Conservation (phyloP, 2,329 filamentous ascomycete species). For the Pestalotiopsis fici region DNA sequence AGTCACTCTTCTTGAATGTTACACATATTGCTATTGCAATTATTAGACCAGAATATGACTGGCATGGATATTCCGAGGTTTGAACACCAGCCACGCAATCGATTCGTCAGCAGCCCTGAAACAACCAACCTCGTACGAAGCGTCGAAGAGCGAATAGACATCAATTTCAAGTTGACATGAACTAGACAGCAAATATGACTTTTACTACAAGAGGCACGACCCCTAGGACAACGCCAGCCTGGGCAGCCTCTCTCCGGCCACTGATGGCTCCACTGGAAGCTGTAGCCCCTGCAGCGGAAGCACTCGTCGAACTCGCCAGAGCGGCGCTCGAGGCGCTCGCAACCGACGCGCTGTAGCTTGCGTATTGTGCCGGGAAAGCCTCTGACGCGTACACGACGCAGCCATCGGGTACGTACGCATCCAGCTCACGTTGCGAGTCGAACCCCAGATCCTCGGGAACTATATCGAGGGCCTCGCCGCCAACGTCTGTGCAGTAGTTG, state of each 20-base stretch:
- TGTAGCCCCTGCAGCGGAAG: neutral
- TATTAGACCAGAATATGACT: too few species aligned
- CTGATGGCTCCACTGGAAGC: neutral
- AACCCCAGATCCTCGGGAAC: constrained; percentile 1
- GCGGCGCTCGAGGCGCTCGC: constrained; percentile 1
- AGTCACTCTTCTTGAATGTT: too few species aligned
- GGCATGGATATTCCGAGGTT: too few species aligned
- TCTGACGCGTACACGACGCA: neutral
- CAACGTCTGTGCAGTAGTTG: constrained; percentile 11
- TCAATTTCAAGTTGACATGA: neutral
- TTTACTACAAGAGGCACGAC: constrained; percentile 3
- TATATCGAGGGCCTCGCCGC: constrained; percentile 3
- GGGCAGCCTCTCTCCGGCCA: neutral
- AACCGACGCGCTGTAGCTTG: constrained; percentile 9
- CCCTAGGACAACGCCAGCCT: neutral
- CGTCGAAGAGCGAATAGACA: too few species aligned
- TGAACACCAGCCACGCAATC: too few species aligned
- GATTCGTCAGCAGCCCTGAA: too few species aligned
- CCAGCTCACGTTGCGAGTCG: neutral
- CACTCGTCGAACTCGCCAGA: neutral
- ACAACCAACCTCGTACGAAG: too few species aligned
- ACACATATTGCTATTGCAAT: too few species aligned
- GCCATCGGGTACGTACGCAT: constrained; percentile 10
- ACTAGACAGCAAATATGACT: constrained; percentile 6
- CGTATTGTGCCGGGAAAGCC: constrained; percentile 4